phyloP scores from a whole-genome alignment of 2,329 filamentous ascomycete genomes.

The Alternaria gansuensis region DNA sequence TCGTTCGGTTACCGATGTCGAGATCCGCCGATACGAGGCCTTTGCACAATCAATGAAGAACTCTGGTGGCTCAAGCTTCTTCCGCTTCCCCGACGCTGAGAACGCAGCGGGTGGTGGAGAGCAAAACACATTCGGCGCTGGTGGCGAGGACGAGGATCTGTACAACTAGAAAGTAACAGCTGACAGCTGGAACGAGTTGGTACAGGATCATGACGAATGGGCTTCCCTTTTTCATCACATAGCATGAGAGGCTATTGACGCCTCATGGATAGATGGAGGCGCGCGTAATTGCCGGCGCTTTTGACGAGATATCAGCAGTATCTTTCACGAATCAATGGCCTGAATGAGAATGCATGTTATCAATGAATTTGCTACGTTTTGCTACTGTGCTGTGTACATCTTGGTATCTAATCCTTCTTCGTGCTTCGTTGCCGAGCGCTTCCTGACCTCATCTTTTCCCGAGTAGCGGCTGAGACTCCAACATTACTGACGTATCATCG shows the following conservation, averaged over 20 bases:
- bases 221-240: slow-evolving; percentile 24
- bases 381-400: background rate
- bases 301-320: slow-evolving; percentile 17
- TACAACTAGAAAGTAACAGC: slow-evolving; percentile 75
- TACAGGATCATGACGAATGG: slow-evolving; percentile 31
- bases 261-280: slow-evolving; percentile 30
- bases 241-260: slow-evolving; percentile 20
- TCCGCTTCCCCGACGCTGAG: slow-evolving; percentile 80
- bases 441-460: background rate
- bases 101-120: slow-evolving; percentile 60
- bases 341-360: slow-evolving; percentile 26
- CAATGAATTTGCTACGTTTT: background rate
- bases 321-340: slow-evolving; percentile 11
- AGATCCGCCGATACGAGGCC: slow-evolving; percentile 97
- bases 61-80: slow-evolving; percentile 91
- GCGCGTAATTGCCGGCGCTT: slow-evolving; percentile 26
- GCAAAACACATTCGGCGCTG: slow-evolving; percentile 74
- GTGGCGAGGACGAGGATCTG: slow-evolving; percentile 93
- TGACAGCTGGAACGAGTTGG: slow-evolving; percentile 18
- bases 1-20: slow-evolving; percentile 92
- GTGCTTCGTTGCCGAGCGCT: background rate
- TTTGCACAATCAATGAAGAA: slow-evolving; percentile 99
- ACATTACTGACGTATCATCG: background rate
- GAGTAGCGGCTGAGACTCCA: background rate
- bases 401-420: background rate